Conservation (phyloP, 805 yeast genomes). For the Candida ortonii region DNA sequence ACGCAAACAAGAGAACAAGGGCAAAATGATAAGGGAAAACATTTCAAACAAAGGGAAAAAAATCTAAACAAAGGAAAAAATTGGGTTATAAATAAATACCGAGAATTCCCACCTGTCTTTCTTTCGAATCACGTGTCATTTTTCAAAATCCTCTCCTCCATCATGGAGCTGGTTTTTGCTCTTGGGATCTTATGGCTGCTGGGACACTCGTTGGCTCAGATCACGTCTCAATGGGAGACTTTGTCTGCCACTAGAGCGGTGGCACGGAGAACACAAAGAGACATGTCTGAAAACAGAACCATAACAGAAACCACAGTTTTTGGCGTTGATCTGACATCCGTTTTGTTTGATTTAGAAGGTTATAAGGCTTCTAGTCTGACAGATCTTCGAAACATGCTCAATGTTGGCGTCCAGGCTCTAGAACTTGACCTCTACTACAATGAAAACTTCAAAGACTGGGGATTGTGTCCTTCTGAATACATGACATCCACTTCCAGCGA, state of each 20-base stretch:
- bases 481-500: constrained; percentile 18
- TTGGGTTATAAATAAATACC: too few species aligned
- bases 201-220: too few species aligned
- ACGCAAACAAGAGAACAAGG: too few species aligned
- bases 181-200: too few species aligned
- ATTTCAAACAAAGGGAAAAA: too few species aligned
- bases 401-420: constrained; percentile 45
- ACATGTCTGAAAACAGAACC: constrained; percentile 38
- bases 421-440: constrained; percentile 57
- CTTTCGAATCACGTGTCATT: too few species aligned
- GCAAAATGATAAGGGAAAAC: too few species aligned
- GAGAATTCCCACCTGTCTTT: too few species aligned
- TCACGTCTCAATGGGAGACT: constrained; percentile 32
- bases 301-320: constrained; percentile 38
- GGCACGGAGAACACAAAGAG: constrained; percentile 47
- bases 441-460: constrained; percentile 46
- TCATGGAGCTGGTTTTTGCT: too few species aligned
- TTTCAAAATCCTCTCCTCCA: too few species aligned
- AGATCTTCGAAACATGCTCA: constrained; percentile 33
- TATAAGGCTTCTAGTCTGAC: constrained; percentile 33
- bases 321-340: constrained; percentile 38
- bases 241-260: constrained; percentile 30
- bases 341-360: constrained; percentile 32
- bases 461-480: constrained; percentile 50
- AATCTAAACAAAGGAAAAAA: too few species aligned